Evolutionary conservation across 306 rosid genomes (phyloP).

Genomic region (Prinsepia uniflora): DNA sequence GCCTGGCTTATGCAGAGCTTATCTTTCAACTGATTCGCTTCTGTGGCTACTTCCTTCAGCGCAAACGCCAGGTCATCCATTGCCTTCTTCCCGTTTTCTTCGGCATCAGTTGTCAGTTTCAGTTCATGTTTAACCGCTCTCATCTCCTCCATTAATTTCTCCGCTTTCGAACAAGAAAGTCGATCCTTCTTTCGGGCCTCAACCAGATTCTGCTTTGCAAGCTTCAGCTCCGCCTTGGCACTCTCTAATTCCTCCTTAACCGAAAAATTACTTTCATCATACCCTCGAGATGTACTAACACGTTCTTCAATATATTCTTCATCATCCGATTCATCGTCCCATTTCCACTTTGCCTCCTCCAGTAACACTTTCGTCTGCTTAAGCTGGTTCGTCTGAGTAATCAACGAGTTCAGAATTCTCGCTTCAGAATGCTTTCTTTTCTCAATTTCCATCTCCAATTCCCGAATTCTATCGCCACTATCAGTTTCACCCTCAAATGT

Average conservation of each 20-base stretch:
- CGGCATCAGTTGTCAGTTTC: constrained; percentile 53
- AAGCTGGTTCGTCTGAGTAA: constrained; percentile 53
- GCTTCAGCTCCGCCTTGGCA: constrained; percentile 25
- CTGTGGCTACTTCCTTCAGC: constrained; percentile 82
- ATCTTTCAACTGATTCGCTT: constrained; percentile 56
- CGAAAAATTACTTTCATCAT: constrained; percentile 3
- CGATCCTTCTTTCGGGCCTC: constrained; percentile 23
- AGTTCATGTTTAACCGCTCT: constrained; percentile 43
- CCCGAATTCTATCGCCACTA: neutral
- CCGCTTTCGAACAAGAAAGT: neutral
- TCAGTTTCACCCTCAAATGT: neutral
- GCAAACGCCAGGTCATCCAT: constrained; percentile 86
- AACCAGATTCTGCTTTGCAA: constrained; percentile 19
- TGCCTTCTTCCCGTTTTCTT: constrained; percentile 71
- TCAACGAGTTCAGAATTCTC: constrained; percentile 50
- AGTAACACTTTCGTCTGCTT: constrained; percentile 49
- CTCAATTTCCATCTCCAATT: constrained; percentile 28
- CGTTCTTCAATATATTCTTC: constrained; percentile 8
- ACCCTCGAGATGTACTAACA: neutral
- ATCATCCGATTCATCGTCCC: constrained; percentile 13
- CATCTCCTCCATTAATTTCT: constrained; percentile 35
- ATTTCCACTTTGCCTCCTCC: constrained; percentile 48
- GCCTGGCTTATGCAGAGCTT: constrained; percentile 36
- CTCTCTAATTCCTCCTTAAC: constrained; percentile 7
- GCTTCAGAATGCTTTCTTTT: constrained; percentile 51